Percentiles rank a stretch among this genome's conserved stretches.
Evolutionary conservation across 176 grass and related monocot genomes (phyloP).

Genomic region (Lolium perenne): DNA sequence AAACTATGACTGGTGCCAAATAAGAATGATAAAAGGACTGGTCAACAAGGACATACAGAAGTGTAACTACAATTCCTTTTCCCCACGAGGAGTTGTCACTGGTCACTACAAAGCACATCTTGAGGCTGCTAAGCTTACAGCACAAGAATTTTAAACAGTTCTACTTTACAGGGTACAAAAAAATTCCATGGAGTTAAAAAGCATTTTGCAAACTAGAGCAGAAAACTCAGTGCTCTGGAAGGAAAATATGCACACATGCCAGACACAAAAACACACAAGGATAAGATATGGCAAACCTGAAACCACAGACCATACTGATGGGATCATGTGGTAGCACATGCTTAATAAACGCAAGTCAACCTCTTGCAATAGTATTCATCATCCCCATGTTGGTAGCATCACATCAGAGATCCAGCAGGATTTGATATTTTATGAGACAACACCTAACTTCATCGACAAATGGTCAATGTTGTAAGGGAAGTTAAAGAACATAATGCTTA

Average conservation of each 20-base stretch:
- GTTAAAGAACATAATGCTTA: slow-evolving; percentile 27
- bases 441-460: slow-evolving; percentile 33
- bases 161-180: neutral
- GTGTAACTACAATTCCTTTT: slow-evolving; percentile 15
- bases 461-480: slow-evolving; percentile 61
- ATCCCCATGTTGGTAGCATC: slow-evolving; percentile 29
- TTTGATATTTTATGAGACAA: slow-evolving; percentile 44
- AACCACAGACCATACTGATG: slow-evolving; percentile 30
- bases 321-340: slow-evolving; percentile 44
- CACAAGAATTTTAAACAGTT: neutral
- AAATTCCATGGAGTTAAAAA: neutral
- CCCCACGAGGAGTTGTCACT: neutral
- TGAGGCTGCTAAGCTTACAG: slow-evolving; percentile 13
- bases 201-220: slow-evolving; percentile 10
- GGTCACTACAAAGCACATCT: neutral
- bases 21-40: slow-evolving; percentile 28
- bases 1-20: slow-evolving; percentile 28
- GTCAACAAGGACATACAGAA: slow-evolving; percentile 40
- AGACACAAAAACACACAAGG: neutral
- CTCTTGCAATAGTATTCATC: slow-evolving; percentile 39
- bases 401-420: slow-evolving; percentile 48
- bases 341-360: slow-evolving; percentile 49
- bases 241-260: slow-evolving; percentile 37
- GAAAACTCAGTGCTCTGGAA: slow-evolving; percentile 28
- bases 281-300: slow-evolving; percentile 43